Evolutionary conservation across 108 stramenopile species (phyloP).

Genomic region (Discostella pseudostelligera): DNA sequence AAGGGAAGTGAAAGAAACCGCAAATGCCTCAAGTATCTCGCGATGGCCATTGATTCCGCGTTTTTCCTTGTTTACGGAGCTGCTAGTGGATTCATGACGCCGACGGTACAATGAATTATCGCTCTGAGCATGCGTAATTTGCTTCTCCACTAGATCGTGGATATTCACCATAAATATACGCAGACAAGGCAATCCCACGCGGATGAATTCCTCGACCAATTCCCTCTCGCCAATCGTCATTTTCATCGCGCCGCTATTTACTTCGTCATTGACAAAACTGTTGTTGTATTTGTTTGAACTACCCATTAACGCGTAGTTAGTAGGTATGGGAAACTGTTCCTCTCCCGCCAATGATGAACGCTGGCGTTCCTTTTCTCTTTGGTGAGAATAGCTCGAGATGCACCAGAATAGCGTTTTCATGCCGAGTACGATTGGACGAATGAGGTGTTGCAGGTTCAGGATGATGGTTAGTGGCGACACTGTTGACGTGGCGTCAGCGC

Average conservation of each 20-base stretch:
- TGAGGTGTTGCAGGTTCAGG: slow-evolving; percentile 69
- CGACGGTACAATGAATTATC: not conserved
- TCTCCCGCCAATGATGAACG: slow-evolving; percentile 36
- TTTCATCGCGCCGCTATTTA: slow-evolving; percentile 49
- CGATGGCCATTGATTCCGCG: slow-evolving; percentile 18
- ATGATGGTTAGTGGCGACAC: slow-evolving; percentile 15
- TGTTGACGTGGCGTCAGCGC: slow-evolving; percentile 2
- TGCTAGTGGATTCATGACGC: not conserved
- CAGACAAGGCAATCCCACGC: slow-evolving; percentile 80
- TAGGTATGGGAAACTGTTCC: slow-evolving; percentile 31
- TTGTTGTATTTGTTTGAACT: not conserved
- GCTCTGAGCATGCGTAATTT: not conserved
- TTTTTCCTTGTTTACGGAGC: not conserved
- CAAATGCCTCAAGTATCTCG: slow-evolving; percentile 83
- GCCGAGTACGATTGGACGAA: slow-evolving; percentile 88
- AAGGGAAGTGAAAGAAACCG: slow-evolving; percentile 84
- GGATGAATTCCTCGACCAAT: slow-evolving; percentile 79
- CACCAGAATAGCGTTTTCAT: slow-evolving; percentile 94
- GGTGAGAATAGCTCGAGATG: slow-evolving; percentile 76
- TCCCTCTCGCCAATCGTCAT: slow-evolving; percentile 79
- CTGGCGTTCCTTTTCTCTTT: slow-evolving; percentile 55
- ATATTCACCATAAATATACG: slow-evolving; percentile 55
- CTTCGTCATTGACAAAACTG: slow-evolving; percentile 54
- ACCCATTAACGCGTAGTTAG: slow-evolving; percentile 1
- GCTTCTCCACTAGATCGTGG: slow-evolving; percentile 1